A percentile compares a stretch with the other conserved stretches of the same genome.
Evolutionary conservation across 768 basidiomycete genomes (phyloP).

Genomic region (Podaxis carcinomalis): DNA sequence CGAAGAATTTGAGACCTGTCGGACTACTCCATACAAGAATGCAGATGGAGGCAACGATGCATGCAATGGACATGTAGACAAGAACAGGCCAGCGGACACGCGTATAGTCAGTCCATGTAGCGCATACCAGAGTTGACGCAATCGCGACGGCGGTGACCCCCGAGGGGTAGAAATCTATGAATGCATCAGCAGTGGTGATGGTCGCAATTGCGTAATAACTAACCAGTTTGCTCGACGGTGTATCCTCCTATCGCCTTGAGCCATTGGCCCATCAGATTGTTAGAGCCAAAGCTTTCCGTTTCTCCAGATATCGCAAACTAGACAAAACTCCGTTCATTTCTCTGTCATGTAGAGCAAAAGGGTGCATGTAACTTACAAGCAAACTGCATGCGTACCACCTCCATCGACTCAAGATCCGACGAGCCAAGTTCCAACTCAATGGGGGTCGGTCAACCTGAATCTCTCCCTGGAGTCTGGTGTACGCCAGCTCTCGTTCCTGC

Average conservation of each 20-base stretch:
- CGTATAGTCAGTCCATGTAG: constrained; percentile 59
- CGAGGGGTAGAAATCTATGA: constrained; percentile 45
- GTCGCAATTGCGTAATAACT: constrained; percentile 8
- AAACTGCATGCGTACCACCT: constrained; percentile 67
- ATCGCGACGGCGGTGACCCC: constrained; percentile 66
- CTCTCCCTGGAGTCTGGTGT: constrained; percentile 39
- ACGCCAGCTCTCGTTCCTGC: constrained; percentile 54
- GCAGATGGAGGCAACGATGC: constrained; percentile 49
- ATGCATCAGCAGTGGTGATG: not conserved
- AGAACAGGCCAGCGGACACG: constrained; percentile 59
- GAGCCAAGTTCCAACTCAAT: constrained; percentile 42
- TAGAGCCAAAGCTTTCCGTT: constrained; percentile 64
- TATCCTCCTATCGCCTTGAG: constrained; percentile 58
- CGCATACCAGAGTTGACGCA: constrained; percentile 56
- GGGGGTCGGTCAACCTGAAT: constrained; percentile 37
- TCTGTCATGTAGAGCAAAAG: not conserved
- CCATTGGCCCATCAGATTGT: constrained; percentile 74
- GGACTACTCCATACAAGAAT: constrained; percentile 61
- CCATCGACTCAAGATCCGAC: constrained; percentile 54
- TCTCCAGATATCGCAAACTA: constrained; percentile 67
- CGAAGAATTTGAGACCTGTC: constrained; percentile 66
- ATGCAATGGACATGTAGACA: constrained; percentile 56
- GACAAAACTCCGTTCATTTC: not conserved
- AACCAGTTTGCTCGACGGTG: constrained; percentile 59
- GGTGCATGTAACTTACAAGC: constrained; percentile 35